These are phyloP conservation scores for Corymbia citriodora DNA, from an alignment of 441 rosid genomes.

Conservation along the genomic window DNA sequence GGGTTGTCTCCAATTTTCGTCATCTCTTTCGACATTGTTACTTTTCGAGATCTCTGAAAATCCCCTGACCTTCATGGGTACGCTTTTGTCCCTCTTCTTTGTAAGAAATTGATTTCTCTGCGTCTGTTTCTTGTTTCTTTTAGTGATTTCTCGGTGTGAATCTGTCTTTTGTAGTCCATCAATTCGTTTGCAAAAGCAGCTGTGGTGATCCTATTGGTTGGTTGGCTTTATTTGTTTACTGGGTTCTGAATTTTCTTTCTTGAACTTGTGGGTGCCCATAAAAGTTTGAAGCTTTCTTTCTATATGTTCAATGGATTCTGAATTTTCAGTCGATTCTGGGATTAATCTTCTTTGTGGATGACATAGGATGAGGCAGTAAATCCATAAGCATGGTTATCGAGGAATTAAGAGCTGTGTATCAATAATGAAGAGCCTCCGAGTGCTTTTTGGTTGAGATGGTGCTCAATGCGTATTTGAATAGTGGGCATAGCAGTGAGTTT, in stretches of 20 bases:
- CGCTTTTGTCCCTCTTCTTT: background rate
- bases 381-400: background rate
- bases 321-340: background rate
- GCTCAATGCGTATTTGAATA: background rate
- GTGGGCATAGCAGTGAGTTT: background rate
- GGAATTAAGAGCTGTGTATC: background rate
- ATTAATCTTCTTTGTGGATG: background rate
- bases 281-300: background rate
- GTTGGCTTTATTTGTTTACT: background rate
- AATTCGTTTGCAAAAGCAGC: background rate
- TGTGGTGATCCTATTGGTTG: background rate
- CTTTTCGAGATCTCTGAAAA: background rate
- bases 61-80: background rate
- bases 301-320: background rate
- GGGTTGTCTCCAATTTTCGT: background rate
- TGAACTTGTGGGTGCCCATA: background rate
- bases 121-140: background rate
- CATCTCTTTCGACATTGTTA: background rate
- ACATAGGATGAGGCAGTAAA: background rate
- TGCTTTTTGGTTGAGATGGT: background rate
- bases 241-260: background rate
- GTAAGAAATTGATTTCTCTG: background rate
- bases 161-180: background rate
- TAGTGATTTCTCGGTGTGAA: background rate
- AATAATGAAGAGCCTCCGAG: background rate